Percentiles rank a stretch among this genome's conserved stretches.
These are phyloP conservation scores for Scalesia atractyloides DNA, from an alignment of 129 eudicot species.

Conservation along the genomic window DNA sequence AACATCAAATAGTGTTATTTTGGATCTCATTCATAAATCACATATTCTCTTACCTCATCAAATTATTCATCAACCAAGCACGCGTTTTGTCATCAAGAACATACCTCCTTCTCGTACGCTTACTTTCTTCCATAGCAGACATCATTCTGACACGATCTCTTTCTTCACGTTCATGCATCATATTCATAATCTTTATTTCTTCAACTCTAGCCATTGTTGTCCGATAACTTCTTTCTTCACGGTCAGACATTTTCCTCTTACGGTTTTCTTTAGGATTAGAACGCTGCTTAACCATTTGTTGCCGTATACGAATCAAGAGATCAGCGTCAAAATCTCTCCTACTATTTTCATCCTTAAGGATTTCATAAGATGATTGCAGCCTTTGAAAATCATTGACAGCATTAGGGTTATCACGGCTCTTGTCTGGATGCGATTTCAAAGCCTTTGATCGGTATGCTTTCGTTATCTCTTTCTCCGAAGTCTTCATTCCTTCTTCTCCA, in stretches of 20 bases:
- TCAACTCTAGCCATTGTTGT: not conserved
- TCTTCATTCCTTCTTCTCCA: not conserved
- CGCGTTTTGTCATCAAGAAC: not conserved
- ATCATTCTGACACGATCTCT: not conserved
- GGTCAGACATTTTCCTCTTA: not conserved
- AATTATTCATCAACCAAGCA: not conserved
- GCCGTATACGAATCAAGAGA: not conserved
- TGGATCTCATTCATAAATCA: no score
- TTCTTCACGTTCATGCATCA: not conserved
- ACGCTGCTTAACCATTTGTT: not conserved
- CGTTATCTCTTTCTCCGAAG: conserved; percentile 1
- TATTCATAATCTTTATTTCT: not conserved
- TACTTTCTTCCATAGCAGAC: not conserved
- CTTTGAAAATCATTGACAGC: not conserved
- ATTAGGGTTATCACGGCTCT: not conserved
- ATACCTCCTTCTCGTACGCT: not conserved
- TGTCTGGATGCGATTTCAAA: conserved; percentile 6
- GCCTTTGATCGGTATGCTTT: conserved; percentile 1
- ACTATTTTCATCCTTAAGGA: not conserved
- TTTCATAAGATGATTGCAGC: not conserved
- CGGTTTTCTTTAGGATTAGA: not conserved
- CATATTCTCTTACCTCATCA: not conserved
- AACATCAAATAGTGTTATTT: no score
- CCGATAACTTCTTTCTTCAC: not conserved
- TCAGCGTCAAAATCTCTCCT: not conserved